Evolutionary conservation across 495 filamentous ascomycete species (phyloP).

Genomic region (Aspergillus coremiiformis): DNA sequence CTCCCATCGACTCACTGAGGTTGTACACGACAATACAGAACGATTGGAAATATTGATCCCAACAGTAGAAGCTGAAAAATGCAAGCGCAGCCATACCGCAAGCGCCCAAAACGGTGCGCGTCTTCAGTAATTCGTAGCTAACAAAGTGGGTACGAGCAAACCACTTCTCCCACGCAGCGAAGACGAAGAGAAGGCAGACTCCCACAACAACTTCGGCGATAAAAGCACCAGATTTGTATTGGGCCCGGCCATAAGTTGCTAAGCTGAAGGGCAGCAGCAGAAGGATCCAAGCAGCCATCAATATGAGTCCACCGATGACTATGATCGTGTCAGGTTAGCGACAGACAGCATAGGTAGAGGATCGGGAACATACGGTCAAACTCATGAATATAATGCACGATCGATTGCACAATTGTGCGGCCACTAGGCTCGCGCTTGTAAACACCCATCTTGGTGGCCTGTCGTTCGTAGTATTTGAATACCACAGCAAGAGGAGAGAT

Average conservation of each 20-base stretch:
- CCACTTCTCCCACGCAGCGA: slow-evolving; percentile 53
- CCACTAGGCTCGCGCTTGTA: slow-evolving; percentile 31
- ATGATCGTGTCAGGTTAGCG: background rate
- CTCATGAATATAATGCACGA: slow-evolving; percentile 51
- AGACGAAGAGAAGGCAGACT: slow-evolving; percentile 46
- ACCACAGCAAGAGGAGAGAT: slow-evolving; percentile 46
- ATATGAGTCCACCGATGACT: slow-evolving; percentile 50
- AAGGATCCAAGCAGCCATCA: slow-evolving; percentile 51
- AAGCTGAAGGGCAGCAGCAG: slow-evolving; percentile 60
- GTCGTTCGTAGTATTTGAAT: slow-evolving; percentile 50
- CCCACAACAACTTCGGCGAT: slow-evolving; percentile 55
- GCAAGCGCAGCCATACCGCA: slow-evolving; percentile 46
- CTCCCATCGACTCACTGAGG: slow-evolving; percentile 47
- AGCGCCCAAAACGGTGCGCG: slow-evolving; percentile 61
- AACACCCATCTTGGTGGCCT: slow-evolving; percentile 45
- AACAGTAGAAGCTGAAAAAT: slow-evolving; percentile 60
- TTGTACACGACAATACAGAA: slow-evolving; percentile 67
- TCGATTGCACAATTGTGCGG: slow-evolving; percentile 40
- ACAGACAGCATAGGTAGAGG: background rate
- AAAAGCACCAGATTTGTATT: slow-evolving; percentile 46
- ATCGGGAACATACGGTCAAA: slow-evolving; percentile 46
- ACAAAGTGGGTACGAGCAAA: slow-evolving; percentile 52
- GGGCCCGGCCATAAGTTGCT: slow-evolving; percentile 32
- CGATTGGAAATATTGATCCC: slow-evolving; percentile 59
- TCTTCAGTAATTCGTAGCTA: slow-evolving; percentile 49